These are phyloP conservation scores for Taphrina deformans DNA, from an alignment of 1,139 yeast genomes.

Conservation along the genomic window DNA sequence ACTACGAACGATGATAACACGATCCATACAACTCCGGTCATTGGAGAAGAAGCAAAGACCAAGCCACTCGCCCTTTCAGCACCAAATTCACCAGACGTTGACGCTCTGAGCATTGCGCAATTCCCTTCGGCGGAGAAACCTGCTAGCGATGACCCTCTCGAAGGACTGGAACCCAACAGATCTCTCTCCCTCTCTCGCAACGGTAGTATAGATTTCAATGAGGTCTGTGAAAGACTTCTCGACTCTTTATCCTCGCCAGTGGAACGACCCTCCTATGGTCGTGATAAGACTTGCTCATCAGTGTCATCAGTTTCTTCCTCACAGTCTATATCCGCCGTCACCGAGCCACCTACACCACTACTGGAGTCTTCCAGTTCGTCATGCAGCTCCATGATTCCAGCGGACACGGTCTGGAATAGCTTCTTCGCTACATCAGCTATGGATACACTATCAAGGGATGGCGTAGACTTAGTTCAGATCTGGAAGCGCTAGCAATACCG, in stretches of 20 bases:
- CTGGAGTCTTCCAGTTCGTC: conserved; percentile 15
- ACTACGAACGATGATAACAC: not conserved
- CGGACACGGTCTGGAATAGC: too few species aligned
- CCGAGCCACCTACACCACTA: conserved; percentile 9
- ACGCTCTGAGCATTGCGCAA: not conserved
- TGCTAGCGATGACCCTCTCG: not conserved
- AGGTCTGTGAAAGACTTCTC: conserved; percentile 16
- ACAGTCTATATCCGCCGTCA: not conserved
- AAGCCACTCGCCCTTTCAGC: not conserved
- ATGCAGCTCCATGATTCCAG: not conserved
- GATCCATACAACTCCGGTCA: not conserved
- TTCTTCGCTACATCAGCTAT: too few species aligned
- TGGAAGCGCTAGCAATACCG: too few species aligned
- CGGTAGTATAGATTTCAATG: conserved; percentile 9
- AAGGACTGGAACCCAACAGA: not conserved
- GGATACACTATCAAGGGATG: conserved; percentile 16
- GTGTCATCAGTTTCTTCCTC: not conserved
- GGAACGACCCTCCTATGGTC: not conserved
- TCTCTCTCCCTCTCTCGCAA: not conserved
- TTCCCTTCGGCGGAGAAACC: not conserved
- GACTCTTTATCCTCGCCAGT: not conserved
- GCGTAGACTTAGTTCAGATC: conserved; percentile 15
- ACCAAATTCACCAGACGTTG: conserved; percentile 4
- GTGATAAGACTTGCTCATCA: not conserved
- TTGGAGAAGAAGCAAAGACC: not conserved